Base-by-base conservation (phyloP, 2,329 filamentous ascomycete genomes). In the Clonostachys rosea region DNA sequence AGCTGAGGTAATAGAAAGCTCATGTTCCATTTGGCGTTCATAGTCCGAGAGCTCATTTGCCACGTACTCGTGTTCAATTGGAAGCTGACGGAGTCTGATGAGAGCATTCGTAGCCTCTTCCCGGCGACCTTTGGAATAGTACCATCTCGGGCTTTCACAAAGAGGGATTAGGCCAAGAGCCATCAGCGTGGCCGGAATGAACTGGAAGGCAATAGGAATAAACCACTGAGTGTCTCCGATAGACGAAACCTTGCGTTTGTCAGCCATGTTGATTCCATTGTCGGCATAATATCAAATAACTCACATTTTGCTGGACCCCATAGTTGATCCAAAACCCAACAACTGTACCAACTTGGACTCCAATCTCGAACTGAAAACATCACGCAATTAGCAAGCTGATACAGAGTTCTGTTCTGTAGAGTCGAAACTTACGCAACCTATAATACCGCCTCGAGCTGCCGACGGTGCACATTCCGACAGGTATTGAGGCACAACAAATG, bases 401-500 rank as follows among this genome's bases (percentile, higher is more conserved):
- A 30, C 8, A 30, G 9, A 10, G 3, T 30, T 30, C 8, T 18
- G 3, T 30, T 30, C 10, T 2, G 24, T 24, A 9, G 9, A 30
- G 24, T 30, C 24, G 24, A 30, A 24, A 10, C 9, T 30, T 30
- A 30, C 24, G 10, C 75, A 58, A 34, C 73, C 74, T 24, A 76
- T 71, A 16, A 76, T 71, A 16, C 75, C 56, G 54, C 75, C 76
- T 56, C 78, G 69, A 40, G 68, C 74, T 18, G 68, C 69, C 1
- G 77, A 71, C 53, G 76, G 74, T 0, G 77, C 73, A 54, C 71
- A 74, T 57, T 82, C 79, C 1, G 76, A 74, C 42, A 80, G 74
- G 56, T 81, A 82, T 34, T 81, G 69, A 3, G 78, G 78, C 3
- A 82, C 73, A 20, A 70, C 68, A 62, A 76, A 74, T 14, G 68